Percentiles rank a stretch among this genome's conserved stretches.
Evolutionary conservation across 176 grass and related monocot species (phyloP).

Genomic region (Tillandsia fasciculata): DNA sequence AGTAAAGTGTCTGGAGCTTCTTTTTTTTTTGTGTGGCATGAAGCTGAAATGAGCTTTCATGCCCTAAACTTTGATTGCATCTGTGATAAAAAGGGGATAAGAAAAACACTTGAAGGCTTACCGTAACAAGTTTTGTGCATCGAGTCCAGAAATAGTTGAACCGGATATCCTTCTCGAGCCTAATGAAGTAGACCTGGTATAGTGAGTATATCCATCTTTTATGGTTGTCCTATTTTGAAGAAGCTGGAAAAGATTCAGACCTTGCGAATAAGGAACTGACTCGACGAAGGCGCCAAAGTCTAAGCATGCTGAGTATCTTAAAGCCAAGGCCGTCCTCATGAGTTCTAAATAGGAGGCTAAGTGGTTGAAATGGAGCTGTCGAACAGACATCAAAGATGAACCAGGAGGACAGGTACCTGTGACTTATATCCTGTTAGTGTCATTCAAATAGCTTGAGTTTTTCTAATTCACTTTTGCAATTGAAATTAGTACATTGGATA

Average conservation of each 20-base stretch:
- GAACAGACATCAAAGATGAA: constrained; percentile 92
- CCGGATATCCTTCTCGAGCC: constrained; percentile 79
- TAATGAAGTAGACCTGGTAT: constrained; percentile 28
- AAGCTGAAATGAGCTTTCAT: constrained; percentile 6
- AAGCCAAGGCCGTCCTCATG: constrained; percentile 51
- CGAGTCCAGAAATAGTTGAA: constrained; percentile 83
- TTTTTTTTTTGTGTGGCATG: background rate
- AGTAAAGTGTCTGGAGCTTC: too few species aligned
- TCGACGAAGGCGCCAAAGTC: constrained; percentile 76
- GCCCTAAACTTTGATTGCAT: background rate
- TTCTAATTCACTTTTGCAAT: constrained; percentile 12
- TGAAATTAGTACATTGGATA: constrained; percentile 5
- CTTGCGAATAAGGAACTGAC: constrained; percentile 85
- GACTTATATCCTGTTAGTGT: constrained; percentile 10
- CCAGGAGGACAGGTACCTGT: constrained; percentile 86
- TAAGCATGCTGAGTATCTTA: constrained; percentile 71
- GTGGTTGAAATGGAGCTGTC: constrained; percentile 69
- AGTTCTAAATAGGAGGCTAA: constrained; percentile 52
- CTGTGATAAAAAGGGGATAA: background rate
- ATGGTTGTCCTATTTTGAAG: constrained; percentile 8
- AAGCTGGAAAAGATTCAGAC: constrained; percentile 29
- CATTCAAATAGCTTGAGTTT: constrained; percentile 1
- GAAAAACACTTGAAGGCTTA: constrained; percentile 36
- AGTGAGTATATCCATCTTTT: constrained; percentile 29
- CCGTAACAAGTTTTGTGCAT: constrained; percentile 71